Percentiles rank a stretch among this genome's conserved stretches.
Evolutionary conservation across 441 rosid species (phyloP).

Genomic region (Melastoma candidum): DNA sequence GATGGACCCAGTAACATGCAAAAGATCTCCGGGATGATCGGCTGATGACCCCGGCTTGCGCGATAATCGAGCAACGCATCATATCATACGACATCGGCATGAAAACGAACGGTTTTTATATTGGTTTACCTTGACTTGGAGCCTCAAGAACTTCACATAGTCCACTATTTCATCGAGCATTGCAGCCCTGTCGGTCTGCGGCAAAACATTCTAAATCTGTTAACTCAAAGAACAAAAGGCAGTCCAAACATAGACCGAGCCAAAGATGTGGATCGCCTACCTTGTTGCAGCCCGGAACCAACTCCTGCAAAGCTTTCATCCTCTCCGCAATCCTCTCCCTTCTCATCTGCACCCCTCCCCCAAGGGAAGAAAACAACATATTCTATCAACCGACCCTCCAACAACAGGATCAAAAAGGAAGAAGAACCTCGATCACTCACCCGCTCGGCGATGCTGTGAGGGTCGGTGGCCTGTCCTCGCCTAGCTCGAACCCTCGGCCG

Average conservation of each 20-base stretch:
- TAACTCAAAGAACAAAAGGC: neutral
- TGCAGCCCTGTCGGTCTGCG: slow-evolving; percentile 19
- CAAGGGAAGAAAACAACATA: neutral
- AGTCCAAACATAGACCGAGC: neutral
- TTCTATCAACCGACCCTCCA: too few relatives aligned
- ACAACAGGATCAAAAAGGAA: too few relatives aligned
- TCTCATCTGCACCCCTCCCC: slow-evolving; percentile 9
- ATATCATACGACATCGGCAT: too few relatives aligned
- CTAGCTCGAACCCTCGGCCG: slow-evolving; percentile 20
- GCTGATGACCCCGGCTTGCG: too few relatives aligned
- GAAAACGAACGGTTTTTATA: too few relatives aligned
- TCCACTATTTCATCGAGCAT: slow-evolving; percentile 22
- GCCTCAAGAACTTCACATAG: slow-evolving; percentile 18
- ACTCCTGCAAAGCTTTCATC: slow-evolving; percentile 16
- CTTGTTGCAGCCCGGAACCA: slow-evolving; percentile 21
- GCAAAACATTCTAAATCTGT: neutral
- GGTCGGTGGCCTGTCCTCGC: slow-evolving; percentile 19
- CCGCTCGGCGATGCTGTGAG: slow-evolving; percentile 22
- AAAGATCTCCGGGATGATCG: too few relatives aligned
- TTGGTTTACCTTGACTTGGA: slow-evolving; percentile 16
- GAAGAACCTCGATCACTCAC: slow-evolving; percentile 1
- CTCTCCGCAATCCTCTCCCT: slow-evolving; percentile 17
- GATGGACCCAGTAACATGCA: too few relatives aligned
- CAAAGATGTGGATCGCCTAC: neutral
- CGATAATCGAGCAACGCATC: too few relatives aligned